Evolutionary conservation across 2,329 filamentous ascomycete species (phyloP).

Genomic region (Fusarium cicatricum): DNA sequence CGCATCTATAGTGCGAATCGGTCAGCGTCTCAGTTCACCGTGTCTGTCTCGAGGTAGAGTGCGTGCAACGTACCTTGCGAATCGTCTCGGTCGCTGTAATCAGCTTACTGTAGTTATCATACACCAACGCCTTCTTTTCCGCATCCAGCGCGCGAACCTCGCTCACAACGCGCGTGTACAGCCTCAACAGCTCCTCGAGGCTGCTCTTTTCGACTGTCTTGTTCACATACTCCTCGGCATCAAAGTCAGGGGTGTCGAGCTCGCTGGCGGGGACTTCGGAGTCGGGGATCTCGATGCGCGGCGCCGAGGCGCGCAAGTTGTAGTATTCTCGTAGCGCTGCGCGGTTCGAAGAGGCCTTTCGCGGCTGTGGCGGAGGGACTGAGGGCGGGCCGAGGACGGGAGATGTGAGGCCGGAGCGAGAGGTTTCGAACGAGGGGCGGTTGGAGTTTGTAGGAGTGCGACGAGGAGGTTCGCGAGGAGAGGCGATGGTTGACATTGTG

Average conservation of each 20-base stretch:
- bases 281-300: conserved; percentile 54
- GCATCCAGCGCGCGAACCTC: conserved; percentile 92
- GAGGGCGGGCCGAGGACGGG: conserved; percentile 47
- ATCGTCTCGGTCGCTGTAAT: conserved; percentile 98
- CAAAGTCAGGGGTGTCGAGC: conserved; percentile 77
- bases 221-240: conserved; percentile 73
- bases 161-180: conserved; percentile 75
- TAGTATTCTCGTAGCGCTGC: conserved; percentile 94
- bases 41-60: too few species aligned
- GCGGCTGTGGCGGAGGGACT: conserved; percentile 20
- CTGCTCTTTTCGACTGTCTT: conserved; percentile 67
- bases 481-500: conserved; percentile 72
- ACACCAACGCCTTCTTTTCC: conserved; percentile 95
- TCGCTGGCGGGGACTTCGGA: conserved; percentile 72
- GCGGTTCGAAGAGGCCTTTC: conserved; percentile 71
- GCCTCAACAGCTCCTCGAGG: conserved; percentile 72
- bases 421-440: conserved; percentile 75
- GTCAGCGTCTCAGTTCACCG: background rate
- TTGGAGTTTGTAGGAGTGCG: conserved; percentile 75
- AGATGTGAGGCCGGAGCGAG: conserved; percentile 67
- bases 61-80: conserved; percentile 63
- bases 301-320: conserved; percentile 67
- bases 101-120: conserved; percentile 97
- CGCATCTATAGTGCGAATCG: conserved; percentile 65
- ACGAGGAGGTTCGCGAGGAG: conserved; percentile 66